A percentile compares a stretch with the other conserved stretches of the same genome.
Evolutionary conservation across 352 stramenopile species (phyloP).

Genomic region (Globisporangium carolinianum): DNA sequence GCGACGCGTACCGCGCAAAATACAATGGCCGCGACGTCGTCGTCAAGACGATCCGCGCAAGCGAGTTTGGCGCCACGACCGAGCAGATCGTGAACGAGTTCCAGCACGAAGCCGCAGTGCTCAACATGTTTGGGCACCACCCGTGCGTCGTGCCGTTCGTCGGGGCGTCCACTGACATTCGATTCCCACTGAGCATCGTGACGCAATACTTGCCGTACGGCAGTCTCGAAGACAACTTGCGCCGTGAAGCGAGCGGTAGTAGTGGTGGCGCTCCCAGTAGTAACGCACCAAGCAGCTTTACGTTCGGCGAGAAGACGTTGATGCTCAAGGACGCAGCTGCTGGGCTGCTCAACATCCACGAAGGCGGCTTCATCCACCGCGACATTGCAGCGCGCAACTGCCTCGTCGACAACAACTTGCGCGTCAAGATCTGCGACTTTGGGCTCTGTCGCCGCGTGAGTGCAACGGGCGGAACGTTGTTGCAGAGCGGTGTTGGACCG

Average conservation of each 20-base stretch:
- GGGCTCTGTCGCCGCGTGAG: constrained; percentile 65
- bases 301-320: constrained; percentile 35
- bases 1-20: constrained; percentile 59
- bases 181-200: constrained; percentile 55
- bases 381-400: constrained; percentile 78
- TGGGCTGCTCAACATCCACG: constrained; percentile 76
- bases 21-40: constrained; percentile 68
- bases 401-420: constrained; percentile 51
- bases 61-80: constrained; percentile 64
- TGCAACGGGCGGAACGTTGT: constrained; percentile 37
- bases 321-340: constrained; percentile 73
- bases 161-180: constrained; percentile 62
- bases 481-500: constrained; percentile 59
- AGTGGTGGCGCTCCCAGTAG: not conserved
- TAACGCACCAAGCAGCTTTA: constrained; percentile 9
- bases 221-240: constrained; percentile 67
- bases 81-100: constrained; percentile 79
- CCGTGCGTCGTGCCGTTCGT: constrained; percentile 80
- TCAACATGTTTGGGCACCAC: constrained; percentile 81
- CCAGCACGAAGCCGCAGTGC: constrained; percentile 70
- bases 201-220: constrained; percentile 73
- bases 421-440: constrained; percentile 78
- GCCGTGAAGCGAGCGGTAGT: constrained; percentile 12
- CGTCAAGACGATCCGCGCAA: constrained; percentile 75
- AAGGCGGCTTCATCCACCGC: constrained; percentile 80